Evolutionary conservation across 176 grass and related monocot species (phyloP), one percentile per base, ranked within the genome.

Genomic region (Chrysopogon serrulatus): DNA sequence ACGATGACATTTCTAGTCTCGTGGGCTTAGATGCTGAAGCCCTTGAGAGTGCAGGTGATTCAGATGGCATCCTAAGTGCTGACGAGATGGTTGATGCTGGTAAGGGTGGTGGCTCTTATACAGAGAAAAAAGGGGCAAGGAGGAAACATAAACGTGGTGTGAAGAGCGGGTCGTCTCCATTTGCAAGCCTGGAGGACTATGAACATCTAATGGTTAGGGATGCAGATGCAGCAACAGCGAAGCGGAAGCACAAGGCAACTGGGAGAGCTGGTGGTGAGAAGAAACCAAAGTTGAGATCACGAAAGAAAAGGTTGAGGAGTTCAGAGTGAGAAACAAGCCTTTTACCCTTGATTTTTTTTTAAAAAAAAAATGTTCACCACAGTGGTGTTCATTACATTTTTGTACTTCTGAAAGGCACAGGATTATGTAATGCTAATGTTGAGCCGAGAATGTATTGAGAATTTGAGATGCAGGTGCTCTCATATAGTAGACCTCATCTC

Each of bases 131-230:
- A 21, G 40, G 40, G 59, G 56, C 62, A 65, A 42, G 6, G 51
- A 79, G 61, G 86, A 98, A 93, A 74, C 69, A 59, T 78, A 95
- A 95, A 72, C 63, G 75, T 41, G 49, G 59, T 30, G 72, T 47
- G 21, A 88, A 79, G 21, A 78, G 78, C 75, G 72, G 88, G 30
- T 47, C 76, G 18, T 86, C 89, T 32, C 96, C 96, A 53, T 98
- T 98, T 90, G 96, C 91, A 56, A 98, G 86, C 26, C 45, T 95
- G 33, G 89, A 95, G 63, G 93, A 95, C 33, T 98, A 93, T 44
- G 89, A 94, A 68, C 87, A 92, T 88, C 84, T 98, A 40, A 84
- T 98, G 88, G 64, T 45, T 24, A 78, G 53, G 44, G 63, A 83
- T 0, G 48, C 61, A 0, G 45, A 76, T 16, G 71, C 86, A 31